These are phyloP conservation scores for Fusarium falciforme DNA, from an alignment of 2,329 filamentous ascomycete genomes.

Conservation along the genomic window DNA sequence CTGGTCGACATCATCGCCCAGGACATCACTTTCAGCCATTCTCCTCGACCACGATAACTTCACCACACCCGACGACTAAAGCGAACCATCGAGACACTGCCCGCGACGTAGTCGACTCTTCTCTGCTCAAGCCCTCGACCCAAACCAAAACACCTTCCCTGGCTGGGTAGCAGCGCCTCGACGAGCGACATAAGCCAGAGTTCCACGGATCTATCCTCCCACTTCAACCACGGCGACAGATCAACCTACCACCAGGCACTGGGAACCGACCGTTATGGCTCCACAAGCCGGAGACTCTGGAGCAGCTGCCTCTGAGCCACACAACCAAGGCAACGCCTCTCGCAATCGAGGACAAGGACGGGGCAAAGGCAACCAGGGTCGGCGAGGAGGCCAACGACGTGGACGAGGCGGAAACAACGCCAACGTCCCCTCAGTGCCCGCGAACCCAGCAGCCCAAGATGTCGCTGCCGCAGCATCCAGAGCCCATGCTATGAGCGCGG, in stretches of 20 bases:
- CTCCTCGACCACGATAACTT: neutral
- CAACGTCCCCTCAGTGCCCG: constrained; percentile 28
- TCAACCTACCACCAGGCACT: neutral
- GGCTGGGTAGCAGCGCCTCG: neutral
- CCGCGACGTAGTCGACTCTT: neutral
- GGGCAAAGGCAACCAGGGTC: constrained; percentile 53
- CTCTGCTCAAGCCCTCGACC: neutral
- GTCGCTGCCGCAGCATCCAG: constrained; percentile 49
- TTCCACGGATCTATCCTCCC: constrained; percentile 1
- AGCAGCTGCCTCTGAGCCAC: constrained; percentile 30
- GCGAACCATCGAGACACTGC: neutral
- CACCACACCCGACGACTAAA: neutral
- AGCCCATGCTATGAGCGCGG: constrained; percentile 49
- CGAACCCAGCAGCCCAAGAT: constrained; percentile 47
- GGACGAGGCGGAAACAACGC: constrained; percentile 44
- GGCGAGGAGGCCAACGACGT: constrained; percentile 50
- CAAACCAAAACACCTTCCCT: neutral
- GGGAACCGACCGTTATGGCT: constrained; percentile 26
- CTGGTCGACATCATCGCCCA: constrained; percentile 37
- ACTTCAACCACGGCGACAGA: constrained; percentile 5
- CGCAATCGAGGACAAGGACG: constrained; percentile 58
- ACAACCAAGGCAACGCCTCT: constrained; percentile 33
- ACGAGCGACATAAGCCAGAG: constrained; percentile 22
- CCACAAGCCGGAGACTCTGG: constrained; percentile 28
- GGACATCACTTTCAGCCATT: constrained; percentile 8